Conservation (phyloP, 2,329 filamentous ascomycete species). For the Proliferodiscus dingleyae region DNA sequence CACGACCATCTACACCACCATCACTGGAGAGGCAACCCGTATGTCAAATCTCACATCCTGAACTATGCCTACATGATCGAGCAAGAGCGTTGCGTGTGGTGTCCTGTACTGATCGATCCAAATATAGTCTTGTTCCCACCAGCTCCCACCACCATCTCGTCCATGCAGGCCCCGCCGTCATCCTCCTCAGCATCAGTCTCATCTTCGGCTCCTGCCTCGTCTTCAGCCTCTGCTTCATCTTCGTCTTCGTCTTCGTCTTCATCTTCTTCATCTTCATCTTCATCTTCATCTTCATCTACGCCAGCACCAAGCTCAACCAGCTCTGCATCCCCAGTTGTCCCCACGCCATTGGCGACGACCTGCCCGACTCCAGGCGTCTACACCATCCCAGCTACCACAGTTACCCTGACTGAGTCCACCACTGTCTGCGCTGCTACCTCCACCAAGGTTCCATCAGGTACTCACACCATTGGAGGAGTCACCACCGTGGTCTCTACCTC, state of each 20-base stretch:
- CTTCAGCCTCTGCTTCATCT: constrained; percentile 7
- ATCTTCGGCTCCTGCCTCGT: neutral
- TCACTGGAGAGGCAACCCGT: constrained; percentile 64
- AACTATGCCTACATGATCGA: neutral
- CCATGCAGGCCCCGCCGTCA: constrained; percentile 17
- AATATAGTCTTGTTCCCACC: constrained; percentile 24
- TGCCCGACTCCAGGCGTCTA: constrained; percentile 67
- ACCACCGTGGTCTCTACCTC: constrained; percentile 63
- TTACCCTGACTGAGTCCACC: constrained; percentile 61
- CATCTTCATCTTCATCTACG: neutral
- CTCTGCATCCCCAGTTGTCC: constrained; percentile 36
- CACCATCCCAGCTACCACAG: constrained; percentile 69
- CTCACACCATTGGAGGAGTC: constrained; percentile 66
- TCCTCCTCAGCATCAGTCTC: constrained; percentile 2
- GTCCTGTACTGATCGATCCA: neutral
- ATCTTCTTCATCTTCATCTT: neutral
- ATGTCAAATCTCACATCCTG: constrained; percentile 34
- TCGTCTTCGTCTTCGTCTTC: constrained; percentile 13
- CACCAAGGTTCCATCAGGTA: constrained; percentile 58
- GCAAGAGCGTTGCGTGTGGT: constrained; percentile 2
- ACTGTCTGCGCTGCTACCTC: constrained; percentile 61
- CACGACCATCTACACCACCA: constrained; percentile 69
- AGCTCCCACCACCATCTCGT: constrained; percentile 21
- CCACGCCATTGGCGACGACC: constrained; percentile 43
- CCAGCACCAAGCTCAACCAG: constrained; percentile 30